Percentiles rank a stretch among this genome's conserved stretches.
phyloP scores from a whole-genome alignment of 345 rosid species.

The Nephelium lappaceum region DNA sequence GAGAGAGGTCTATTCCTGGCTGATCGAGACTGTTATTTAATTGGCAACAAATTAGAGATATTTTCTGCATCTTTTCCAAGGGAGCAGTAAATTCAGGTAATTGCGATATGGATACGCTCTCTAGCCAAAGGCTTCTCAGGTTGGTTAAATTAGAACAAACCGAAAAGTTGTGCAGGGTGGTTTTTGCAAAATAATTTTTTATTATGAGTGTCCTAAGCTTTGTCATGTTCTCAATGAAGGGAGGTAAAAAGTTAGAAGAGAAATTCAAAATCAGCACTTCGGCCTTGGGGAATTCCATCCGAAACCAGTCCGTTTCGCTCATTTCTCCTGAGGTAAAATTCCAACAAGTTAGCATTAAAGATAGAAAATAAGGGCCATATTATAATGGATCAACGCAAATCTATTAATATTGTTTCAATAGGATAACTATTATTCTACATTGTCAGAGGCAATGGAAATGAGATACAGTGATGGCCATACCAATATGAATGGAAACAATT shows the following conservation, averaged over 20 bases:
- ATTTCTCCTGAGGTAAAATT: conserved; percentile 57
- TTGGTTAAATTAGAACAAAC: conserved; percentile 51
- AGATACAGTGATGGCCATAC: conserved; percentile 25
- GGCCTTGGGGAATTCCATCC: conserved; percentile 80
- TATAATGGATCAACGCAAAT: background rate
- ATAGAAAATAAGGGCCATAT: background rate
- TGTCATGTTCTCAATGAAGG: conserved; percentile 69
- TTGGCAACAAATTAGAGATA: conserved; percentile 78
- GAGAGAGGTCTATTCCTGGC: conserved; percentile 44
- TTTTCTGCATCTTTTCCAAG: conserved; percentile 51
- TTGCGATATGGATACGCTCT: conserved; percentile 60
- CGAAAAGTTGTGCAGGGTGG: conserved; percentile 55
- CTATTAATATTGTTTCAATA: background rate
- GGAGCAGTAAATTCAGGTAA: conserved; percentile 49
- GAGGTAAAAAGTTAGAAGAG: conserved; percentile 66
- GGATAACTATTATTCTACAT: background rate
- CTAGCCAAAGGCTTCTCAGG: conserved; percentile 86
- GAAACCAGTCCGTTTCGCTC: conserved; percentile 83
- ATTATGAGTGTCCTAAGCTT: conserved; percentile 73
- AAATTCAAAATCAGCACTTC: conserved; percentile 83
- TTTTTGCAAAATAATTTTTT: conserved; percentile 60
- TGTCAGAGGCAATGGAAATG: background rate
- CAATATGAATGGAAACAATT: conserved; percentile 86
- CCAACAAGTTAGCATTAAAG: background rate
- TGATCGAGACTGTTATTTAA: conserved; percentile 58